Conservation (phyloP, 768 basidiomycete genomes). For the Lentinula guzmanii region DNA sequence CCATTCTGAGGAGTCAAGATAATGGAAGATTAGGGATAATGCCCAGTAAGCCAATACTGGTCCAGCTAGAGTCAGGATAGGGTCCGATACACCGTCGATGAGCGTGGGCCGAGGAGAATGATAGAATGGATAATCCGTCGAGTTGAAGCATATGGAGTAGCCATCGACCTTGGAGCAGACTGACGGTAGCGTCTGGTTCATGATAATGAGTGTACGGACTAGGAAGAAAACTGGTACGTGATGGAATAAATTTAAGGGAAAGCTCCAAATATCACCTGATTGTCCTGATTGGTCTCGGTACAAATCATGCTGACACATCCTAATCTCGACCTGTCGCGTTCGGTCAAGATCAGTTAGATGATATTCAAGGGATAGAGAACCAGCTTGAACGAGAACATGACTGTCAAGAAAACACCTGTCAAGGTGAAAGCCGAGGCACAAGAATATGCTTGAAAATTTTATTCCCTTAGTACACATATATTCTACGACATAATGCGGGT, state of each 20-base stretch:
- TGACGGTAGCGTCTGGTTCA: not conserved
- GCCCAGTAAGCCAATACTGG: conserved; percentile 86
- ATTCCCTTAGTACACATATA: not conserved
- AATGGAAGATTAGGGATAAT: conserved; percentile 73
- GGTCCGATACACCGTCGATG: conserved; percentile 61
- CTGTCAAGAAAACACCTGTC: no score
- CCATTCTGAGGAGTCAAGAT: conserved; percentile 72
- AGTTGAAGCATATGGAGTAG: conserved; percentile 29
- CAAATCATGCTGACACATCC: not conserved
- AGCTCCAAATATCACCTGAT: not conserved
- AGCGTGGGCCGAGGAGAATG: conserved; percentile 38
- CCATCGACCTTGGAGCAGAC: conserved; percentile 6
- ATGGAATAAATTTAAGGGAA: not conserved
- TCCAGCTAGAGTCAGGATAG: conserved; percentile 59
- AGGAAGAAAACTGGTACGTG: not conserved
- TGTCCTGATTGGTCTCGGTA: not conserved
- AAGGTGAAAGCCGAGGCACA: no score
- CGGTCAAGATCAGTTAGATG: no score
- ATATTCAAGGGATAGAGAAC: no score
- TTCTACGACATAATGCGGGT: not conserved
- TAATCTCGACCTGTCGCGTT: not conserved
- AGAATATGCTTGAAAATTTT: not conserved
- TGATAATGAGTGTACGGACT: not conserved
- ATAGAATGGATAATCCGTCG: conserved; percentile 46
- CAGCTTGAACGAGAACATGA: no score